Evolutionary conservation across 805 yeast genomes (phyloP).

Genomic region (Lipomyces lipofer): DNA sequence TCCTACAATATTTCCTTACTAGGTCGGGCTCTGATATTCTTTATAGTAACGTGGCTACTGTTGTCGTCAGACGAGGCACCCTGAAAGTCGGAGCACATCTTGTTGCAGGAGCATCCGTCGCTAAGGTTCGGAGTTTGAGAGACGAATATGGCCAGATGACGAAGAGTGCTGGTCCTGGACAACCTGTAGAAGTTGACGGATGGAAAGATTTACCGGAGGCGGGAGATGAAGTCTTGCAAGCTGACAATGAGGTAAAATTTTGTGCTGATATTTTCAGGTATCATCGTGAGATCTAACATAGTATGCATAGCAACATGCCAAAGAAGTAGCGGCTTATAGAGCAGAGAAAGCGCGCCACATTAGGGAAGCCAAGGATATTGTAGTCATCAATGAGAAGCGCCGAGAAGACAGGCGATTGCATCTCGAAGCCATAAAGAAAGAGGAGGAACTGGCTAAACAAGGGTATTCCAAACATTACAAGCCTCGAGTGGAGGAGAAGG

Average conservation of each 20-base stretch:
- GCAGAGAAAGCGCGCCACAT: slow-evolving; percentile 52
- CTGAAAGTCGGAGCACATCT: slow-evolving; percentile 67
- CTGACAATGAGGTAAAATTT: slow-evolving; percentile 59
- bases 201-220: slow-evolving; percentile 94
- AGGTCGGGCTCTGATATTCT: too few relatives aligned
- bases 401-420: slow-evolving; percentile 46
- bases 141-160: slow-evolving; percentile 70
- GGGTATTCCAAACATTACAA: neutral
- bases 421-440: slow-evolving; percentile 54
- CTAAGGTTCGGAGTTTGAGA: slow-evolving; percentile 75
- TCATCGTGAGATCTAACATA: neutral
- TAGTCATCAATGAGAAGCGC: slow-evolving; percentile 67
- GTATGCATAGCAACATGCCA: slow-evolving; percentile 50
- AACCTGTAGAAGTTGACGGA: slow-evolving; percentile 88
- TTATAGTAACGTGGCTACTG: slow-evolving; percentile 83
- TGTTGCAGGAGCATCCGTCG: slow-evolving; percentile 84
- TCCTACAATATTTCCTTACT: too few relatives aligned
- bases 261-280: neutral
- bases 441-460: slow-evolving; percentile 36
- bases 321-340: slow-evolving; percentile 69
- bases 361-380: slow-evolving; percentile 65
- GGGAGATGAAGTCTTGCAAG: slow-evolving; percentile 81
- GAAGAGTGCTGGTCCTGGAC: slow-evolving; percentile 75
- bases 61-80: slow-evolving; percentile 77
- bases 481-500: slow-evolving; percentile 24